Conservation (phyloP, 768 basidiomycete genomes). For the Megacollybia marginata region DNA sequence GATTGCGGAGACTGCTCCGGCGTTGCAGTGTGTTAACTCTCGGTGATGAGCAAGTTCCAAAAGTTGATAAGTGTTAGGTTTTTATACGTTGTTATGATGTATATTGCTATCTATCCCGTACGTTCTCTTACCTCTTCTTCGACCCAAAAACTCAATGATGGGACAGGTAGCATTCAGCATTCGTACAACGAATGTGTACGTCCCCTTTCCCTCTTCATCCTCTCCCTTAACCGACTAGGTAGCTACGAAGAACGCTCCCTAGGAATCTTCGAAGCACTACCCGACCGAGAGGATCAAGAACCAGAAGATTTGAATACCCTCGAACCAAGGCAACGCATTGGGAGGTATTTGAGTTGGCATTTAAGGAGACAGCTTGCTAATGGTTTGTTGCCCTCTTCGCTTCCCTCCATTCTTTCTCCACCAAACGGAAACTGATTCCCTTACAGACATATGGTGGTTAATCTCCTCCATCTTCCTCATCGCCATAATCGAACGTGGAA, state of each 20-base stretch:
- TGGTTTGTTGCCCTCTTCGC: conserved; percentile 25
- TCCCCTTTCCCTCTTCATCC: background rate
- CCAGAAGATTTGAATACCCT: conserved; percentile 30
- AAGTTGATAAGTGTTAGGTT: conserved; percentile 31
- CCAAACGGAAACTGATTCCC: background rate
- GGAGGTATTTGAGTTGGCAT: conserved; percentile 46
- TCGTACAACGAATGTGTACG: conserved; percentile 57
- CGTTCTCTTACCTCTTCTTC: conserved; percentile 3
- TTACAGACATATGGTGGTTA: conserved; percentile 74
- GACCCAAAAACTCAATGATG: background rate
- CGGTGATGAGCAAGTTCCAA: background rate
- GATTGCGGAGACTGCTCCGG: conserved; percentile 49
- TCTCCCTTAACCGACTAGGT: background rate
- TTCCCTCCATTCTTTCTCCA: background rate
- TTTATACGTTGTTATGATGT: conserved; percentile 76
- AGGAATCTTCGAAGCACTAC: conserved; percentile 52
- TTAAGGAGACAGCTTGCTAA: conserved; percentile 54
- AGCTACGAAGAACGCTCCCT: conserved; percentile 69
- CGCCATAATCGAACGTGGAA: conserved; percentile 61
- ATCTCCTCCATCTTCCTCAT: conserved; percentile 66
- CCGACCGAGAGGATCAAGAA: conserved; percentile 43
- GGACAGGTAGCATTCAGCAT: conserved; percentile 51
- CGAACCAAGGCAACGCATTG: conserved; percentile 34
- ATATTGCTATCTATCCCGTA: conserved; percentile 46
- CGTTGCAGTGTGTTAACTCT: conserved; percentile 47